Conservation (phyloP, 805 yeast species). For the Candida michaelii region DNA sequence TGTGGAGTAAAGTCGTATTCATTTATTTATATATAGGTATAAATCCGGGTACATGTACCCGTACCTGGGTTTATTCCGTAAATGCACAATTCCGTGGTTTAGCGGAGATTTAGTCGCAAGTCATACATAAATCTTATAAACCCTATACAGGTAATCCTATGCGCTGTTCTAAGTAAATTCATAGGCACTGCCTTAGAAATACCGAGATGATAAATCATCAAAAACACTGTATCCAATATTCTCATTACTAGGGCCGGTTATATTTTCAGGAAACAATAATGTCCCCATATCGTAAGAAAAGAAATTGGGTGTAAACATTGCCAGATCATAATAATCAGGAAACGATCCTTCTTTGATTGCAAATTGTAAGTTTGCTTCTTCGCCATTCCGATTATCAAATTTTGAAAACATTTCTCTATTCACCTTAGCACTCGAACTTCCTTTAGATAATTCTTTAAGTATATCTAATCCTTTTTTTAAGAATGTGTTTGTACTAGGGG, state of each 20-base stretch:
- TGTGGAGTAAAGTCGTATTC: neutral
- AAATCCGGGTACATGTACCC: slow-evolving; percentile 7
- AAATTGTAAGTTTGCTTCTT: neutral
- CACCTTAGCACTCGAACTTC: slow-evolving; percentile 16
- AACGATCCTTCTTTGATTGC: neutral
- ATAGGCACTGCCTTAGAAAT: neutral
- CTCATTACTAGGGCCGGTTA: neutral
- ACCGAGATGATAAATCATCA: slow-evolving; percentile 1
- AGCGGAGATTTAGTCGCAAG: no score
- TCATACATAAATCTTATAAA: no score
- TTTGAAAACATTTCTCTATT: slow-evolving; percentile 1
- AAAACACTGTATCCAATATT: neutral
- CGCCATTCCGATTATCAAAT: neutral
- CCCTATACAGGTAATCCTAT: no score
- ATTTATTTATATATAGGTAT: neutral
- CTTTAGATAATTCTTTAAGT: slow-evolving; percentile 14
- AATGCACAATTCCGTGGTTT: no score
- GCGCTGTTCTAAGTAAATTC: no score
- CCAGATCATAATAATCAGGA: neutral
- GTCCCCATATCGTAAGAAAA: slow-evolving; percentile 1
- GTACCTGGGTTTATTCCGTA: neutral
- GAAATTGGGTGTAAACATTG: neutral
- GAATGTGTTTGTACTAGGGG: slow-evolving; percentile 15
- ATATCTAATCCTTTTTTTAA: slow-evolving; percentile 16
- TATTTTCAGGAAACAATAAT: neutral